Conservation (phyloP, 2,329 filamentous ascomycete species). For the Camillea tinctor region DNA sequence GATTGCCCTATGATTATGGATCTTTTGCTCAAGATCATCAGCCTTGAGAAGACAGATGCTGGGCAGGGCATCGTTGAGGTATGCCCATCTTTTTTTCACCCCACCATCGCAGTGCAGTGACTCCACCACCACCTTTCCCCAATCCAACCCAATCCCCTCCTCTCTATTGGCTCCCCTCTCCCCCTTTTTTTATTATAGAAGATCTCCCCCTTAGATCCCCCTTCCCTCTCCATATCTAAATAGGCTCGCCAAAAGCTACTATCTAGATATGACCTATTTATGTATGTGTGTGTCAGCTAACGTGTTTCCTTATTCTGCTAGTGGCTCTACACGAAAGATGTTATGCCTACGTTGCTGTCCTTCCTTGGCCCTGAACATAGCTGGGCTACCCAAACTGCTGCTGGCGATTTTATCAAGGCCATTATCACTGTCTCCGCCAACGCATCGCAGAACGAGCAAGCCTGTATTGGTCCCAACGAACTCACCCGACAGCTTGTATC, state of each 20-base stretch:
- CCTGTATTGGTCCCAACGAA: slow-evolving; percentile 98
- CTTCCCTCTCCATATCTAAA: not conserved
- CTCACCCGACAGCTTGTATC: slow-evolving; percentile 94
- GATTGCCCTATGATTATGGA: slow-evolving; percentile 99
- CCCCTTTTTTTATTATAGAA: slow-evolving; percentile 5
- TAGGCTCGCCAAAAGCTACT: not conserved
- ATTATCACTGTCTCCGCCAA: slow-evolving; percentile 99
- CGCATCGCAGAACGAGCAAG: slow-evolving; percentile 95
- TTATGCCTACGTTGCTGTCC: slow-evolving; percentile 82
- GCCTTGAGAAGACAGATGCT: slow-evolving; percentile 86
- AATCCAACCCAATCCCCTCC: too few relatives aligned
- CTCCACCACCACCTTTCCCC: too few relatives aligned
- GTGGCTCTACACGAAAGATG: slow-evolving; percentile 89
- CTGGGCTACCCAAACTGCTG: slow-evolving; percentile 91
- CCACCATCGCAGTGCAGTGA: too few relatives aligned
- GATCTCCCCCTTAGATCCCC: not conserved
- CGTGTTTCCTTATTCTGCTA: slow-evolving; percentile 34
- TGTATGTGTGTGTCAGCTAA: too few relatives aligned
- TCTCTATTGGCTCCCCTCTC: not conserved
- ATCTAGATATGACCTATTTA: not conserved
- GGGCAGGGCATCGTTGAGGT: slow-evolving; percentile 93
- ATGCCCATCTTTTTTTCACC: slow-evolving; percentile 34
- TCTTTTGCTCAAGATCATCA: slow-evolving; percentile 92
- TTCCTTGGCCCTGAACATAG: slow-evolving; percentile 83
- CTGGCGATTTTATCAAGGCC: slow-evolving; percentile 95